These are phyloP conservation scores for Phytophthora citrophthora DNA, from an alignment of 352 stramenopile genomes.

Conservation along the genomic window DNA sequence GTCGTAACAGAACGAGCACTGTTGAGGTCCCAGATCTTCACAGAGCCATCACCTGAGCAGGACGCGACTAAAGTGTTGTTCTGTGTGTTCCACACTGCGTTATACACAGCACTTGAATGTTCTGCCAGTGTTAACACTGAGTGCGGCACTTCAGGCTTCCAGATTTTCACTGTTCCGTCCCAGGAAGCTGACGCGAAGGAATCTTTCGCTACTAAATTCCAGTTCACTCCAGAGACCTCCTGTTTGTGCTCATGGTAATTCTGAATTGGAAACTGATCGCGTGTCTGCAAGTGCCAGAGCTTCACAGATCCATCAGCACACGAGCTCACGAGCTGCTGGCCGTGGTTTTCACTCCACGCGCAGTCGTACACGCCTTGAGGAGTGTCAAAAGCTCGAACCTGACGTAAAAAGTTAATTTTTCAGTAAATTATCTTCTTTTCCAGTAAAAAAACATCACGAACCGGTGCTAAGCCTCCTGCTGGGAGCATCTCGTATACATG, in stretches of 20 bases:
- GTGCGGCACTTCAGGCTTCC: conserved; percentile 71
- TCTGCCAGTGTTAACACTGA: conserved; percentile 82
- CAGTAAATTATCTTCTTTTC: not conserved
- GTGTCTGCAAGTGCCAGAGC: conserved; percentile 90
- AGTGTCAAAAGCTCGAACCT: conserved; percentile 91
- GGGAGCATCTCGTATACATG: conserved; percentile 84
- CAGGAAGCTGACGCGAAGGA: conserved; percentile 88
- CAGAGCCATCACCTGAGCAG: conserved; percentile 73
- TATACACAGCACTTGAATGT: conserved; percentile 83
- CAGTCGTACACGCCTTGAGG: conserved; percentile 91
- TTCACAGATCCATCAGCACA: conserved; percentile 90
- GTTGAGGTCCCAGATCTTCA: conserved; percentile 88
- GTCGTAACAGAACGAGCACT: conserved; percentile 53
- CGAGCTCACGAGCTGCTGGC: conserved; percentile 86
- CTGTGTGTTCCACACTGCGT: conserved; percentile 87
- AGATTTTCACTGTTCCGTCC: conserved; percentile 90
- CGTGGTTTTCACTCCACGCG: conserved; percentile 89
- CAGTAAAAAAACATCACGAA: conserved; percentile 25
- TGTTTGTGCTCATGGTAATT: conserved; percentile 89
- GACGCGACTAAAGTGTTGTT: conserved; percentile 72
- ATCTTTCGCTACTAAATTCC: conserved; percentile 90
- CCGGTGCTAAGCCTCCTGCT: conserved; percentile 60
- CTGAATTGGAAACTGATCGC: conserved; percentile 88
- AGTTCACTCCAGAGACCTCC: conserved; percentile 90
- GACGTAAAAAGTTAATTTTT: not conserved